phyloP scores from a whole-genome alignment of 1,284 basidiomycete genomes.

The Cryptococcus floricola region DNA sequence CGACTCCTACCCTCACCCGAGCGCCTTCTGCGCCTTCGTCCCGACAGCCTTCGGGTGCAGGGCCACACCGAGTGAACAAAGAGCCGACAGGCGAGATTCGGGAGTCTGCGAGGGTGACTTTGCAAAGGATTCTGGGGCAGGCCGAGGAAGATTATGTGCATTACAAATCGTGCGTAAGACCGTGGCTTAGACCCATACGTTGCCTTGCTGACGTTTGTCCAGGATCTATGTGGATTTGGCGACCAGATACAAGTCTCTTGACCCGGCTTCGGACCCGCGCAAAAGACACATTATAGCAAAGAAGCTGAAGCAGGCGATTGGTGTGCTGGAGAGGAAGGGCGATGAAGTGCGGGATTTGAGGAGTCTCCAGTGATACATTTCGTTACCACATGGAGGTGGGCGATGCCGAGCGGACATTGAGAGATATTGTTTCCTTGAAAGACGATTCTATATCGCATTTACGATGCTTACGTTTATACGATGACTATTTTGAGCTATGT shows the following conservation, averaged over 20 bases:
- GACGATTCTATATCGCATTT: too few species aligned
- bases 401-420: too few species aligned
- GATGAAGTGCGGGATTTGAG: conserved; percentile 75
- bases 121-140: conserved; percentile 67
- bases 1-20: background rate
- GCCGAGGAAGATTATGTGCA: conserved; percentile 86
- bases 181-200: conserved; percentile 22
- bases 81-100: too few species aligned
- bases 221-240: conserved; percentile 83
- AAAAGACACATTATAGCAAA: conserved; percentile 76
- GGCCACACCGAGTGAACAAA: too few species aligned
- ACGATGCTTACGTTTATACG: too few species aligned
- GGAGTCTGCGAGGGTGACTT: too few species aligned
- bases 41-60: too few species aligned
- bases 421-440: too few species aligned
- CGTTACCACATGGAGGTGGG: too few species aligned
- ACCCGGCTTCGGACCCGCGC: conserved; percentile 69
- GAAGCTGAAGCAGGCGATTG: conserved; percentile 82
- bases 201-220: conserved; percentile 1
- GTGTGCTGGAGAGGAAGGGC: conserved; percentile 81
- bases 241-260: conserved; percentile 82
- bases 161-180: conserved; percentile 65
- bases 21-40: background rate
- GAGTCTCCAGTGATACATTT: background rate
- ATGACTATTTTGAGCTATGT: too few species aligned